phyloP scores from a whole-genome alignment of 495 filamentous ascomycete species.

The Echria macrotheca region DNA sequence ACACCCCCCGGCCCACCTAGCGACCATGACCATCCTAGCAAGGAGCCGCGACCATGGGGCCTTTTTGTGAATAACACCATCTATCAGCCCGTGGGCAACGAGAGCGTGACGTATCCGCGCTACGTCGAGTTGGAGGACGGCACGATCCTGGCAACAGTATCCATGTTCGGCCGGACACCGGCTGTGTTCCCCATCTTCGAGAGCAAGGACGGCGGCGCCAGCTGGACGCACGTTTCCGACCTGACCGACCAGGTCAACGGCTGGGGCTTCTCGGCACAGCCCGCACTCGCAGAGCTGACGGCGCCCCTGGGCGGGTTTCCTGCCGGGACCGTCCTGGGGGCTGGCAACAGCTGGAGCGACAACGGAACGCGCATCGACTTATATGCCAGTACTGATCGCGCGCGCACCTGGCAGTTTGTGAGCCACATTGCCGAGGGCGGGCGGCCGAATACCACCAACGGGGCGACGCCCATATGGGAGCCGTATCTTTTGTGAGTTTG shows the following conservation, averaged over 20 bases:
- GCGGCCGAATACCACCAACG: conserved; percentile 54
- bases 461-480: conserved; percentile 65
- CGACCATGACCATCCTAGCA: too few relatives aligned
- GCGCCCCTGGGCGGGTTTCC: conserved; percentile 49
- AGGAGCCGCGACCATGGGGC: conserved; percentile 9
- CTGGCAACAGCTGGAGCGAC: conserved; percentile 56
- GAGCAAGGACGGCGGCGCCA: conserved; percentile 54
- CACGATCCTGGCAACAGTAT: conserved; percentile 58
- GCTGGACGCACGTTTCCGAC: conserved; percentile 56
- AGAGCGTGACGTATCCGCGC: conserved; percentile 48
- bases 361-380: conserved; percentile 58
- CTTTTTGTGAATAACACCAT: conserved; percentile 33
- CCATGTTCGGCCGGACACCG: conserved; percentile 46
- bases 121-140: conserved; percentile 43
- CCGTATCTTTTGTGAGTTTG: conserved; percentile 51
- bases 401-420: conserved; percentile 60
- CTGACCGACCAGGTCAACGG: conserved; percentile 59
- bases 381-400: conserved; percentile 56
- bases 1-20: too few relatives aligned
- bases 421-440: conserved; percentile 61
- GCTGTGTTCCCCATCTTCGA: conserved; percentile 63
- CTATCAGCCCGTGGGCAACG: conserved; percentile 33
- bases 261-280: conserved; percentile 63
- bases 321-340: conserved; percentile 55
- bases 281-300: conserved; percentile 57